phyloP scores from a whole-genome alignment of 2,329 filamentous ascomycete species.

The Rhynchosporium graminicola region DNA sequence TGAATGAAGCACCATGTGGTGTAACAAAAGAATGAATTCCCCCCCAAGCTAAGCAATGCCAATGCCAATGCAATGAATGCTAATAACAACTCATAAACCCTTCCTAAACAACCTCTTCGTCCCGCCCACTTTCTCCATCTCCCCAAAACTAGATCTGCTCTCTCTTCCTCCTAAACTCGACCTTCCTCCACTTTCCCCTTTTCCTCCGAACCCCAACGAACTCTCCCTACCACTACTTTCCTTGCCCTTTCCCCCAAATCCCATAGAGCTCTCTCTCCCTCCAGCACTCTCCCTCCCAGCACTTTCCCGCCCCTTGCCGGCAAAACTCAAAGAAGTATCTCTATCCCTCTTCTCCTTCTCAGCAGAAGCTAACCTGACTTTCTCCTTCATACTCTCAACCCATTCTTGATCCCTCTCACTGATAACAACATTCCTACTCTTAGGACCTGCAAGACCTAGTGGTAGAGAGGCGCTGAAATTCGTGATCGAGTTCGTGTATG shows the following conservation, averaged over 20 bases:
- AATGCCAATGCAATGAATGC: background rate
- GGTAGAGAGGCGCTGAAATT: slow-evolving; percentile 41
- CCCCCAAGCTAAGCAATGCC: background rate
- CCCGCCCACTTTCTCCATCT: slow-evolving; percentile 69
- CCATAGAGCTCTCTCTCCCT: too few relatives aligned
- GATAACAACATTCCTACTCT: slow-evolving; percentile 63
- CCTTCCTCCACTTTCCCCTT: slow-evolving; percentile 63
- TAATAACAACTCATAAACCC: slow-evolving; percentile 4
- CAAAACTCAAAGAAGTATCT: slow-evolving; percentile 18
- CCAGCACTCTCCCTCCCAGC: slow-evolving; percentile 50
- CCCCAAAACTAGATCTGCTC: slow-evolving; percentile 53
- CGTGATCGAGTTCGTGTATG: too few relatives aligned
- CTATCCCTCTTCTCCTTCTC: slow-evolving; percentile 48
- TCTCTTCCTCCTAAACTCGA: background rate
- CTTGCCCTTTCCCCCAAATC: too few relatives aligned
- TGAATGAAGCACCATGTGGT: background rate
- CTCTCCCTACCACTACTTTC: too few relatives aligned
- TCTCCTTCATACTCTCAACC: slow-evolving; percentile 82
- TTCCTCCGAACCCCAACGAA: slow-evolving; percentile 44
- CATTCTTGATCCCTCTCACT: slow-evolving; percentile 74
- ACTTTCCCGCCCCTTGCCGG: background rate
- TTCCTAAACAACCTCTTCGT: slow-evolving; percentile 67
- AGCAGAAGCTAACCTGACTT: slow-evolving; percentile 70
- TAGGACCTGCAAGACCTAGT: slow-evolving; percentile 71
- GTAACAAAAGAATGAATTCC: background rate